Conservation (phyloP, 495 filamentous ascomycete species). For the Penicillium dipodomyicola region DNA sequence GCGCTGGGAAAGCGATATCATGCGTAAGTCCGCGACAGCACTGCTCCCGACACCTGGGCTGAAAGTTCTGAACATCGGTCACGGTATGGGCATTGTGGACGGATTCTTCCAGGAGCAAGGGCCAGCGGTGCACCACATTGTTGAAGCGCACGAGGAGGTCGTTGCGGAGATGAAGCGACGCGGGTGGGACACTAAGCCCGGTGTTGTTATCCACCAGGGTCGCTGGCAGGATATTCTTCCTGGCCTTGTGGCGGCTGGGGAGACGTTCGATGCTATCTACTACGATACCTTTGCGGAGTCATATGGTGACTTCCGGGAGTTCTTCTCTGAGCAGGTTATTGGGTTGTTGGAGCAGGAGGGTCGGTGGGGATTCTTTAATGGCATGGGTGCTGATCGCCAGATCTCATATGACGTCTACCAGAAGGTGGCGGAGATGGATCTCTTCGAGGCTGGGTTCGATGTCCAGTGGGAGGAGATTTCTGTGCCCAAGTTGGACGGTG, state of each 20-base stretch:
- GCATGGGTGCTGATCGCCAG: conserved; percentile 85
- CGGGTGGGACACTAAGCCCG: conserved; percentile 63
- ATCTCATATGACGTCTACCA: conserved; percentile 96
- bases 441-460: conserved; percentile 88
- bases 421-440: conserved; percentile 87
- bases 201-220: conserved; percentile 66
- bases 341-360: conserved; percentile 70
- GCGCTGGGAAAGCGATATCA: conserved; percentile 91
- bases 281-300: conserved; percentile 97
- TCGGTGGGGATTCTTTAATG: conserved; percentile 91
- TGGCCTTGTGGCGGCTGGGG: conserved; percentile 62
- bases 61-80: conserved; percentile 84
- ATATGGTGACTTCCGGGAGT: conserved; percentile 77
- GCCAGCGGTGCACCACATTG: conserved; percentile 74
- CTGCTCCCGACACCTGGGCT: conserved; percentile 59
- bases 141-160: conserved; percentile 88
- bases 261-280: conserved; percentile 87
- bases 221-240: conserved; percentile 84
- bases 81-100: conserved; percentile 97
- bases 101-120: conserved; percentile 67
- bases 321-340: conserved; percentile 86
- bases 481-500: conserved; percentile 62
- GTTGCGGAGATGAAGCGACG: conserved; percentile 62
- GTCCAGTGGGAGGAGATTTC: conserved; percentile 77
- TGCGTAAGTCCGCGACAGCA: conserved; percentile 70